Conservation (phyloP, 768 basidiomycete genomes). For the Suillus subalutaceus region DNA sequence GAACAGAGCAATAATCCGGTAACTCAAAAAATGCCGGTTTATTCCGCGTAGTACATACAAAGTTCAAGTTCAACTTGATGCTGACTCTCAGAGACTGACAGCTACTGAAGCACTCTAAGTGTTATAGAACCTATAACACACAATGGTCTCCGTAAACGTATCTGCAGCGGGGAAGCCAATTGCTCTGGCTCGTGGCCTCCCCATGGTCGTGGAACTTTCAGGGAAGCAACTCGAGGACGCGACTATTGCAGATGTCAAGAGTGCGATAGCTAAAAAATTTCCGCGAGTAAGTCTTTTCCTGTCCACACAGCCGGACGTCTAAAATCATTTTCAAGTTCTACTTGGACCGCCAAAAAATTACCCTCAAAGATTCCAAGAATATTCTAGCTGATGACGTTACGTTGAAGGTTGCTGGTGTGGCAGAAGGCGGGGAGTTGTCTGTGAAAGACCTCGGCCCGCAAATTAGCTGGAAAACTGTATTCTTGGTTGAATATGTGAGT, state of each 20-base stretch:
- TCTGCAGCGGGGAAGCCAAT: slow-evolving; percentile 50
- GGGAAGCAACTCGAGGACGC: slow-evolving; percentile 46
- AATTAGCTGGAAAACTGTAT: slow-evolving; percentile 86
- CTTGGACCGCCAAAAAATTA: slow-evolving; percentile 71
- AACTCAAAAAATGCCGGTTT: no score
- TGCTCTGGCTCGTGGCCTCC: slow-evolving; percentile 52
- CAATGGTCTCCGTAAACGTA: slow-evolving; percentile 60
- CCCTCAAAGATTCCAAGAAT: slow-evolving; percentile 62
- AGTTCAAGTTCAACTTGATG: no score
- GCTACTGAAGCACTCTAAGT: background rate
- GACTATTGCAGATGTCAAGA: slow-evolving; percentile 73
- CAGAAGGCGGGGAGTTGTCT: slow-evolving; percentile 63
- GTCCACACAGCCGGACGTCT: slow-evolving; percentile 10
- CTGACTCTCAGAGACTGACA: background rate
- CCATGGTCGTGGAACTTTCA: slow-evolving; percentile 50
- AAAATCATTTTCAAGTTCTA: slow-evolving; percentile 55
- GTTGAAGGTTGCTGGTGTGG: slow-evolving; percentile 58
- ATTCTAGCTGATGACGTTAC: slow-evolving; percentile 64
- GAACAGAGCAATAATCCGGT: no score
- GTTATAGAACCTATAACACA: background rate
- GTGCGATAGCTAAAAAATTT: slow-evolving; percentile 55
- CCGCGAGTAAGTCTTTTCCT: slow-evolving; percentile 46
- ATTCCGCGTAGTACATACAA: no score
- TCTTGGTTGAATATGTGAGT: slow-evolving; percentile 92
- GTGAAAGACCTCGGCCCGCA: slow-evolving; percentile 94